Base-by-base conservation (phyloP, 768 basidiomycete species). In the Cystoderma amianthinum region DNA sequence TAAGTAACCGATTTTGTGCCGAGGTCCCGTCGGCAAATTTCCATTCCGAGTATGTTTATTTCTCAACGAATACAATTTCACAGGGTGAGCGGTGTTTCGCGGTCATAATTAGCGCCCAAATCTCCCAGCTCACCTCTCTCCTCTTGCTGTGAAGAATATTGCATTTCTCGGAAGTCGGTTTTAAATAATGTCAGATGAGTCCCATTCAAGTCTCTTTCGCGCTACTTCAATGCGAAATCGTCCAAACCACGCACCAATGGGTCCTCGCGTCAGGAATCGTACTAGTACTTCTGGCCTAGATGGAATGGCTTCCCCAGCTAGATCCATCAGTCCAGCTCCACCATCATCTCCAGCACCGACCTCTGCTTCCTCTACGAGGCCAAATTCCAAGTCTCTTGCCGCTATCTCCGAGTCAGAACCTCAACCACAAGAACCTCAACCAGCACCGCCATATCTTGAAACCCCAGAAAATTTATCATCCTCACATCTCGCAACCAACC, bases 121-220 rank as follows among this genome's bases (percentile, higher is more conserved):
- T 36, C 11, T 17, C 35, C 9, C 35, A 36, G 9, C 17, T 18
- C 11, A 36, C 16, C 11, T 38, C n/a, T 6, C 6, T 11, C 20
- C 12, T 11, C 9, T 9, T 19, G 17, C 22, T 10, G 12, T 19
- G 21, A 11, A 11, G 12, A 24, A 38, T 44, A n/a, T n/a, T n/a
- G n/a, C n/a, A n/a, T n/a, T n/a, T n/a, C n/a, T n/a, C n/a, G n/a
- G n/a, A n/a, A n/a, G n/a, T n/a, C n/a, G n/a, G n/a, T n/a, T n/a
- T n/a, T n/a, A n/a, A n/a, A n/a, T n/a, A n/a, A 55, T 62, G 57
- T 54, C 61, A 56, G 62, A 61, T 49, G 49, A 50, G 46, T 51
- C 52, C 50, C 56, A 49, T 30, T 35, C 43, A 22, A 47, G 51
- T 40, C 49, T 48, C 39, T 44, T 51, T 23, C 55, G 58, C 36